These are phyloP conservation scores for Clonostachys chloroleuca DNA, from an alignment of 2,329 filamentous ascomycete species.

Conservation along the genomic window DNA sequence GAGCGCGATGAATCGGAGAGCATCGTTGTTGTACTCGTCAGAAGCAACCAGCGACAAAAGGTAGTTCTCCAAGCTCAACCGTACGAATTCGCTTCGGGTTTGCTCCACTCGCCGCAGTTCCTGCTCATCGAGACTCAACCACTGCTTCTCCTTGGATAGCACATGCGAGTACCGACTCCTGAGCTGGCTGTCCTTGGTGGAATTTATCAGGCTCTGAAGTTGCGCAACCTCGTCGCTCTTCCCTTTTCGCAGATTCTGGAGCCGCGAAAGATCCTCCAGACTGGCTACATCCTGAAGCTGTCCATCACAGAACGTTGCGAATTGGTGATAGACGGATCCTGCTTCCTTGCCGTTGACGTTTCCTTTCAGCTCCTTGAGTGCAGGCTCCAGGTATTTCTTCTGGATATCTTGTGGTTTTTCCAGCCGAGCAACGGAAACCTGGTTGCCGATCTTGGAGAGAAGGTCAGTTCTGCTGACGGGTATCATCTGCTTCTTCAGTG, in stretches of 20 bases:
- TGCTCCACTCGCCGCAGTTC: slow-evolving; percentile 77
- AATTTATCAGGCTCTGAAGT: slow-evolving; percentile 56
- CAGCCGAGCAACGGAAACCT: slow-evolving; percentile 82
- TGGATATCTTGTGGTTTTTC: slow-evolving; percentile 92
- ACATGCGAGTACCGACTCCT: slow-evolving; percentile 55
- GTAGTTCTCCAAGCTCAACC: slow-evolving; percentile 89
- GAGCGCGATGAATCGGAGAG: slow-evolving; percentile 85
- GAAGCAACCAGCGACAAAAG: slow-evolving; percentile 79
- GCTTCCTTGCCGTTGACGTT: slow-evolving; percentile 66
- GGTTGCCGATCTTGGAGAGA: slow-evolving; percentile 81
- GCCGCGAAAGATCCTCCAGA: slow-evolving; percentile 76
- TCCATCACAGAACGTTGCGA: slow-evolving; percentile 91
- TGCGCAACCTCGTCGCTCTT: slow-evolving; percentile 79
- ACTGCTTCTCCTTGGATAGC: slow-evolving; percentile 71
- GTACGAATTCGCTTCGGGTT: slow-evolving; percentile 78
- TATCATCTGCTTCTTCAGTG: slow-evolving; percentile 65
- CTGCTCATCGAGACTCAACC: slow-evolving; percentile 84
- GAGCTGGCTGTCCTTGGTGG: slow-evolving; percentile 44
- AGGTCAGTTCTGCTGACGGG: slow-evolving; percentile 71
- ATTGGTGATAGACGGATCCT: slow-evolving; percentile 88
- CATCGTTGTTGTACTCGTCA: slow-evolving; percentile 84
- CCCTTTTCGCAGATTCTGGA: slow-evolving; percentile 73
- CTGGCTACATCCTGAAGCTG: slow-evolving; percentile 85
- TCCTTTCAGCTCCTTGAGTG: slow-evolving; percentile 74
- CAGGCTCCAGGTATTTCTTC: slow-evolving; percentile 77